Evolutionary conservation across 1,284 basidiomycete genomes (phyloP), one percentile per base, ranked within the genome.

Genomic region (Thecaphora thlaspeos): DNA sequence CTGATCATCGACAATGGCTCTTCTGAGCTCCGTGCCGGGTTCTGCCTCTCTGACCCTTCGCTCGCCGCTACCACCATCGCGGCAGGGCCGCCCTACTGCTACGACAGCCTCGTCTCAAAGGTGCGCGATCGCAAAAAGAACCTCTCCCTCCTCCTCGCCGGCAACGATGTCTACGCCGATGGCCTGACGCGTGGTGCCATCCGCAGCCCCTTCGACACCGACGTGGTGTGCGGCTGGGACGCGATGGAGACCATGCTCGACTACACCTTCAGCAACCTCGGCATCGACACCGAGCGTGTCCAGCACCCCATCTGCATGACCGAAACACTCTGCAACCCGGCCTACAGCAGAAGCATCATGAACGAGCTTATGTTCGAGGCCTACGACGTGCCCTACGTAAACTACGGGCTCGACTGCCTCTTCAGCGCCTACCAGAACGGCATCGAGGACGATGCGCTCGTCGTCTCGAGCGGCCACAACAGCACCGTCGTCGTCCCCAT

Each of bases 311-410:
- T 99, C 23, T 81, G 95, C 56, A 95, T 98, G 90, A 89, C 91
- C 0, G 95, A 99, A 78, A 84, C 91, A 11, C 81, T 98, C 2
- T 88, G 87, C 60, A 91, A 91, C 37, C 92, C 93, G 0, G 79
- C 94, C 24, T 91, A 94, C 79, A 94, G 91, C 11, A 83, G 95
- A 77, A 83, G 86, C 34, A 79, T 95, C 56, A 95, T 92, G 23
- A 93, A 92, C 1, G 95, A 99, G 76, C 85, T 99, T 22, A 85
- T 98, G 78, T 99, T 99, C 75, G 95, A 99, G 80, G 85, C 87
- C 43, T 99, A 98, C 77, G 84, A 84, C 17, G 90, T 88, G 1
- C 93, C 93, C 0, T 87, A 87, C 2, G 82, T 97, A 41, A 83
- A 88, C 15, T 98, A 90, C 78, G 91, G 90, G 53, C 81, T 97